Evolutionary conservation across 306 rosid genomes (phyloP), one percentile per base, ranked within the genome.

Genomic region (Citrullus amarus): DNA sequence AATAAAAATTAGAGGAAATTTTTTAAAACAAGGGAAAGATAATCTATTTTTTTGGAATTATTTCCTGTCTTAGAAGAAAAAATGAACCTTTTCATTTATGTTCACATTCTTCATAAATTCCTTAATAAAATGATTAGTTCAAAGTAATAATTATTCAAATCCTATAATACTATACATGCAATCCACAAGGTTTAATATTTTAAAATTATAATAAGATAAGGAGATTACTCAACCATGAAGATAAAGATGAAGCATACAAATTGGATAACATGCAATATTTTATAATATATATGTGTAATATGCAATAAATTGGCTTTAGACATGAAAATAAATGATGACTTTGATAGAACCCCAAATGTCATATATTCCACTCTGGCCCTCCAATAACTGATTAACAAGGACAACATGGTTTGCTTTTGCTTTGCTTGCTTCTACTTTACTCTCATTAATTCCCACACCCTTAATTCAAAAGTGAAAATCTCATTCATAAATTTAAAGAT

Each of bases 381-480:
- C 77, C 57, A 70, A 69, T 69, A 69, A 69, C 10, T 41, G 48
- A 69, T 69, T 69, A 69, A 69, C 75, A 69, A 43, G 36, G 75
- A 70, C 76, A 70, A 70, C 57, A 70, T 67, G 74, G 32, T 63
- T 63, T 63, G 71, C 70, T 63, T 48, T 39, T 65, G 72, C 55
- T 68, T 69, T 69, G 60, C 58, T 72, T 72, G 77, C 77, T 72
- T 72, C 77, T 51, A 16, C 43, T 72, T 72, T 72, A 72, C 77
- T 28, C 77, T 50, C 77, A 25, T 71, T 50, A 14, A n/a, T 11
- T 68, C 54, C 61, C 8, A 46, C 56, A 75, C 60, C 17, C 30
- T 75, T 54, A 18, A 54, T 55, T 56, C 34, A 34, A 76, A 72
- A 71, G 3, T 15, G 7, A 48, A 25, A 10, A 46, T 71, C 56